phyloP scores from a whole-genome alignment of 148 eudicot species.

The Vaccinium darrowii region DNA sequence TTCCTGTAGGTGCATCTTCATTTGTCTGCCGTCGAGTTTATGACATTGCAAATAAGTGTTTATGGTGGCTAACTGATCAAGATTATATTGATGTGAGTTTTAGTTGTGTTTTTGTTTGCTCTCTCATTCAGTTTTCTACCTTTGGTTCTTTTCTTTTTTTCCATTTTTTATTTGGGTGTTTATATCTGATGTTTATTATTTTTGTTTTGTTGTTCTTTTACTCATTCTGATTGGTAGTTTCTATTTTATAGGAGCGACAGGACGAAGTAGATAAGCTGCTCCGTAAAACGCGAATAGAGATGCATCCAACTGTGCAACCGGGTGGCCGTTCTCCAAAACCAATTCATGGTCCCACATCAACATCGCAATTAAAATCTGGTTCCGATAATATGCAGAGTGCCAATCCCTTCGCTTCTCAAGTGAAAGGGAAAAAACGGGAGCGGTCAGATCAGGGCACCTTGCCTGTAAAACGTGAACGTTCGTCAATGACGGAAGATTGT shows the following conservation, averaged over 20 bases:
- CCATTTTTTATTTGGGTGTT: background rate
- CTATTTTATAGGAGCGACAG: slow-evolving; percentile 63
- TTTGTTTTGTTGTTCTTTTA: background rate
- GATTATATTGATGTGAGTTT: slow-evolving; percentile 69
- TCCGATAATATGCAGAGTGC: slow-evolving; percentile 66
- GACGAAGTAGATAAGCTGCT: slow-evolving; percentile 81
- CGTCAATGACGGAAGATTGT: slow-evolving; percentile 46
- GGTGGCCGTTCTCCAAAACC: slow-evolving; percentile 84
- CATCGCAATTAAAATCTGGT: slow-evolving; percentile 66
- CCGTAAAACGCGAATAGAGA: slow-evolving; percentile 54
- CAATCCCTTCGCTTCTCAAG: slow-evolving; percentile 50
- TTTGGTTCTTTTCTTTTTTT: background rate
- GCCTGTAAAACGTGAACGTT: slow-evolving; percentile 65
- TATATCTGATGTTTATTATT: background rate
- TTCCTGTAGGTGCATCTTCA: slow-evolving; percentile 68
- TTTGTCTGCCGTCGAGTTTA: slow-evolving; percentile 81
- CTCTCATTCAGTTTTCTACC: background rate
- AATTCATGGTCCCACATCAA: slow-evolving; percentile 48
- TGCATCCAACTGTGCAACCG: slow-evolving; percentile 75
- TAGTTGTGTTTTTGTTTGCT: background rate
- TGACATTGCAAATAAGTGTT: slow-evolving; percentile 62
- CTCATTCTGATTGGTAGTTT: background rate
- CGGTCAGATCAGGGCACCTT: slow-evolving; percentile 59
- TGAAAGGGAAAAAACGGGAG: slow-evolving; percentile 82
- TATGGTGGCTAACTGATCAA: slow-evolving; percentile 84